Base-by-base conservation (phyloP, 441 rosid species). In the Euphorbia schlechtendalii region DNA sequence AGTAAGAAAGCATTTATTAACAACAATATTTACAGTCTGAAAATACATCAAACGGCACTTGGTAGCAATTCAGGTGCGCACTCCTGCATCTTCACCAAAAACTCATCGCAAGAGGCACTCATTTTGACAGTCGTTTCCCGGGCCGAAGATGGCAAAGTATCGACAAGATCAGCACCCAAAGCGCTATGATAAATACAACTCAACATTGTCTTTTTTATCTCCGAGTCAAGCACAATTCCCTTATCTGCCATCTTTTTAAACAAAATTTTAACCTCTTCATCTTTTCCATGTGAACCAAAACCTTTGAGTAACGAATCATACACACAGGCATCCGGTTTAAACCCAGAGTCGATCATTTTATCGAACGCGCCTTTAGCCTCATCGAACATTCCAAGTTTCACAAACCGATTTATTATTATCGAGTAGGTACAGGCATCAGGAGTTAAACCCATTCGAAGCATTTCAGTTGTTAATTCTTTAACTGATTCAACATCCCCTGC, bases 291-390 rank as follows among this genome's bases (percentile, higher is more conserved):
- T 38, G 74, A 68, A 56, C 78, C 60, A 58, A 78, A 76, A 65
- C 77, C 77, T 78, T 79, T 86, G 74, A 88, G 69, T 59, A 88
- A 80, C 57, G 88, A 83, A 71, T 88, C 88, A 74, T 72, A 81
- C 27, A 79, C 74, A 65, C 65, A 57, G 41, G 71, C 68, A 66
- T 72, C 75, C 24, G 96, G 87, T 71, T 54, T 71, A 68, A 75
- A 64, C 49, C 96, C 96, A 15, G 74, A 72, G 32, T 82, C 77
- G 61, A 84, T 67, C 92, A 88, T 83, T 71, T 70, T 77, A 53
- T 88, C 82, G 63, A 78, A 79, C 57, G 61, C 63, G 53, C 72
- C 51, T 65, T 73, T 83, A 18, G 92, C 90, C 73, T 86, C 82
- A 43, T 79, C 83, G 67, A 83, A 20, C 63, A 58, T 70, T 63